Base-by-base conservation (phyloP, 1,284 basidiomycete genomes). In the Trametes pubescens region DNA sequence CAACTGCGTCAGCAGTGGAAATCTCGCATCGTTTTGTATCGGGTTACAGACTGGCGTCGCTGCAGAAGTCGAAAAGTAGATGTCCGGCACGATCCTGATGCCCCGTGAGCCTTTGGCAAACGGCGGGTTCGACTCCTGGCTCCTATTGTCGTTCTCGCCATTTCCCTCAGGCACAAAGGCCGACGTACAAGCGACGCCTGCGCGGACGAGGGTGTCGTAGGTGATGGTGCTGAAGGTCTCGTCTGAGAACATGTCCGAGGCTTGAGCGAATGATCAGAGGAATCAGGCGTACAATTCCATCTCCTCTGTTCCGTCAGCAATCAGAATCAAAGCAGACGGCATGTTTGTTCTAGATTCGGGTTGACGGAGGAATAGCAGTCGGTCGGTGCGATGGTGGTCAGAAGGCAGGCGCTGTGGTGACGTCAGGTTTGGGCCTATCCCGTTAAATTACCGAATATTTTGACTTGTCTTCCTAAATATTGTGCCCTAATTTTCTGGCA, bases 271-370 rank as follows among this genome's bases (percentile, higher is more conserved):
- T 16, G n/a, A 16, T 29, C 11, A n/a, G n/a, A 57, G 47, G 43
- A 57, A 22, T 75, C 84, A 68, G 13, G 60, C 60, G 14, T 73
- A 92, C 92, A 93, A 93, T 78, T 96, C 94, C 86, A 94, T 94
- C 77, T 95, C 93, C 73, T 96, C 94, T 0, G 93, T 94, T 9
- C 94, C 94, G 72, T 95, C 85, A n/a, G 94, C 91, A n/a, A 95
- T 85, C 24, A 95, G 80, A 57, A 95, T 83, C 29, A 93, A 78
- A 24, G 90, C 91, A 37, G 86, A 85, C 34, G 82, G 77, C 81
- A 84, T 85, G n/a, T 58, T 75, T 4, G 18, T 10, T 4, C 13
- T 26, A 11, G 32, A 3, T 47, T 26, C 3, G 26, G 2, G 43
- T n/a, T 10, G 10, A 24, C 16, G 18, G 8, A 47, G 44, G 2